These are phyloP conservation scores for Melampsora occidentalis DNA, from an alignment of 1,284 basidiomycete genomes.

Conservation along the genomic window DNA sequence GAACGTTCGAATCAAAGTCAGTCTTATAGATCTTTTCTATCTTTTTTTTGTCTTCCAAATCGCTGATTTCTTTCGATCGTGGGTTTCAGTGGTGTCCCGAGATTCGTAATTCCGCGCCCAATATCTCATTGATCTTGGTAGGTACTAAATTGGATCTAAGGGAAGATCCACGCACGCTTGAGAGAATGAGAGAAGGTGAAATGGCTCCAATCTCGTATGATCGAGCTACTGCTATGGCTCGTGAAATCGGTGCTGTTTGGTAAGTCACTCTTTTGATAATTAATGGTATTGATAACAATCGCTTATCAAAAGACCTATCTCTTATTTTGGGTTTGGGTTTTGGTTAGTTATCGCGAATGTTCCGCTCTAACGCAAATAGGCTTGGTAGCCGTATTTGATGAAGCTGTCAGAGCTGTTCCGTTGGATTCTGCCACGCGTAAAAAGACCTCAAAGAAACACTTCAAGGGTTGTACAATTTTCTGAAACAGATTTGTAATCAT, in stretches of 20 bases:
- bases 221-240: constrained; percentile 84
- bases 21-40: constrained; percentile 37
- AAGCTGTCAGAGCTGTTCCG: constrained; percentile 75
- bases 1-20: constrained; percentile 93
- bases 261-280: constrained; percentile 39
- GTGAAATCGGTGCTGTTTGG: constrained; percentile 83
- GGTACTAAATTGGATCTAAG: constrained; percentile 97
- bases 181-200: constrained; percentile 87
- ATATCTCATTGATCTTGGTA: constrained; percentile 87
- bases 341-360: constrained; percentile 83
- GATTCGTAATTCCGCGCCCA: constrained; percentile 91
- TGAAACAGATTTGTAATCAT: not conserved
- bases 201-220: constrained; percentile 90
- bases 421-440: constrained; percentile 54
- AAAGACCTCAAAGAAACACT: constrained; percentile 53
- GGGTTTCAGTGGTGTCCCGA: constrained; percentile 85
- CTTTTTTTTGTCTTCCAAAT: not conserved
- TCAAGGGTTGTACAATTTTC: constrained; percentile 44
- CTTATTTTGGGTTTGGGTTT: not conserved
- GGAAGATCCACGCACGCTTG: constrained; percentile 85
- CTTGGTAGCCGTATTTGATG: constrained; percentile 93
- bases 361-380: constrained; percentile 97
- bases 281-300: not conserved
- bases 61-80: not conserved
- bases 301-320: not conserved